Evolutionary conservation across 805 yeast species (phyloP), one percentile per base, ranked within the genome.

Genomic region (Debaryomyces prosopidis): DNA sequence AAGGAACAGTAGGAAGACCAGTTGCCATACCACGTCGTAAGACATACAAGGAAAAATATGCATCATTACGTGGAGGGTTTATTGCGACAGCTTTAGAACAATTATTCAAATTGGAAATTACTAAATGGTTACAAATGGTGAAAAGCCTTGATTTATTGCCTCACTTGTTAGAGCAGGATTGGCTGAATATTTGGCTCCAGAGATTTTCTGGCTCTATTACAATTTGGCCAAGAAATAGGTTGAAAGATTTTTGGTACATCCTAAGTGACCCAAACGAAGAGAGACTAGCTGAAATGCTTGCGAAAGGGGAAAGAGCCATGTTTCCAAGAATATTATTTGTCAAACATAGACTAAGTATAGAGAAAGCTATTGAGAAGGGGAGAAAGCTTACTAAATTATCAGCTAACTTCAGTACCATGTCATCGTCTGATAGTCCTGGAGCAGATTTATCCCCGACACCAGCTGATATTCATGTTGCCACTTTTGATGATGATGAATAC

Each of bases 1-100:
- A 84, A 53, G 95, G 95, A 1, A 82, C 88, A 2, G 87, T 87
- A 14, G 95, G 95, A 0, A 71, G 85, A 45, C 95, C 95, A 0
- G 88, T 87, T 17, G 76, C 85, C 1, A 66, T 79, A 11, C 56
- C 74, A 0, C 73, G 74, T 41, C 75, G 85, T 0, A 64, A 63
- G 40, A 67, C 73, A 5, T 48, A 54, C 26, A 57, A 51, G 15
- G 65, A 63, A 39, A 63, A 60, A 45, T 69, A 57, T 44, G 74
- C 73, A 4, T 56, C 64, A 6, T 75, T 86, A 52, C 68, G 95
- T 52, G 95, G 95, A 7, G 95, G 94, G 1, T 86, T 87, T 50
- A 57, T 87, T 26, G 82, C 85, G 3, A 78, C 90, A 11, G 89
- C 90, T 1, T 48, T 81, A 26, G 94, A 87, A 53, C 86, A 83